These are phyloP conservation scores for Diversispora eburnea DNA, from an alignment of 192 early-diverging fungal genomes.

Conservation along the genomic window DNA sequence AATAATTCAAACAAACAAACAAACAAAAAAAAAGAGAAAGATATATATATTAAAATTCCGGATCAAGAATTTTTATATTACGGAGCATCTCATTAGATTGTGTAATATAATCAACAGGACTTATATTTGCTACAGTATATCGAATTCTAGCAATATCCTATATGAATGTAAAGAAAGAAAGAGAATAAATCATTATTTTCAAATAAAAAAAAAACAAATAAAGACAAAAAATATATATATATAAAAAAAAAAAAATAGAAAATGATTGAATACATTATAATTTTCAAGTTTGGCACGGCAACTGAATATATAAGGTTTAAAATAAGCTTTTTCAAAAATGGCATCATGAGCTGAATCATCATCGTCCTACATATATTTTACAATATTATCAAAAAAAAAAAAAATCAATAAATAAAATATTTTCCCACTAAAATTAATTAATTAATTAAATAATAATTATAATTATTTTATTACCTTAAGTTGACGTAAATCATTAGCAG, in stretches of 20 bases:
- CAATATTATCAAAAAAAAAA: neutral
- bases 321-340: constrained; percentile 51
- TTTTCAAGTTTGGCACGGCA: constrained; percentile 77
- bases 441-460: neutral
- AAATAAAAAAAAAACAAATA: too few species aligned
- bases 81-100: neutral
- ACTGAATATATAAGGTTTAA: constrained; percentile 70
- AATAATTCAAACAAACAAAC: too few species aligned
- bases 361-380: constrained; percentile 31
- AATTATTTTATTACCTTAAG: constrained; percentile 46
- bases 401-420: too few species aligned
- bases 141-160: neutral
- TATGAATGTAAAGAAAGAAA: too few species aligned
- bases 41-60: too few species aligned
- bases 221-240: neutral
- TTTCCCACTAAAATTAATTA: too few species aligned
- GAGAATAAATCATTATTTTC: too few species aligned
- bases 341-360: constrained; percentile 51
- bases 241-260: neutral
- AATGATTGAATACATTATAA: constrained; percentile 57
- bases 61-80: too few species aligned
- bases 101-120: neutral
- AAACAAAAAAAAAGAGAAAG: too few species aligned
- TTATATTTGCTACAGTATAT: neutral
- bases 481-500: constrained; percentile 66